phyloP scores from a whole-genome alignment of 1,284 basidiomycete species.

The Laetiporus sulphureus region DNA sequence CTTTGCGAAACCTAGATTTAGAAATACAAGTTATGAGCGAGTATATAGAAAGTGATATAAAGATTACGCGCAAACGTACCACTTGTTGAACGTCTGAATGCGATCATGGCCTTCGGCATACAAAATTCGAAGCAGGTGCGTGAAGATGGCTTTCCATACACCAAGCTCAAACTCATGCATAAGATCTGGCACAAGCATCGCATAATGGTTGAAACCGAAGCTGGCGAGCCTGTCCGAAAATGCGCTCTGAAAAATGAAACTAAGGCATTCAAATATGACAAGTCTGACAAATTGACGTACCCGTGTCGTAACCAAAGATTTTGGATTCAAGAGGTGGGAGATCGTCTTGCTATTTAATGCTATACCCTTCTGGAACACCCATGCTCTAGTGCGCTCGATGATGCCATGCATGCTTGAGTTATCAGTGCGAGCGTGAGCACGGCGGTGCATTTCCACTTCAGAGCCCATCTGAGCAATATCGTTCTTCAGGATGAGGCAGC shows the following conservation, averaged over 20 bases:
- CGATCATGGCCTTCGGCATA: slow-evolving; percentile 1
- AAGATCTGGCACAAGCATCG: slow-evolving; percentile 28
- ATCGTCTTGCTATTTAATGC: too few species aligned
- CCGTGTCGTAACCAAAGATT: too few species aligned
- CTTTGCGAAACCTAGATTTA: slow-evolving; percentile 14
- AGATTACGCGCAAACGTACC: slow-evolving; percentile 9
- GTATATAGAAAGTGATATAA: not conserved
- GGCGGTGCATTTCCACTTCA: too few species aligned
- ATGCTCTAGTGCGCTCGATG: too few species aligned
- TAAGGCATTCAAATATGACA: too few species aligned
- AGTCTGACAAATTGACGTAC: too few species aligned
- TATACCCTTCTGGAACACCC: too few species aligned
- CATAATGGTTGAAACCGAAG: slow-evolving; percentile 23
- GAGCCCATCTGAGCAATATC: too few species aligned
- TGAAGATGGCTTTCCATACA: slow-evolving; percentile 22
- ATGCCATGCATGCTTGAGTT: too few species aligned
- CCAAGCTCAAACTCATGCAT: slow-evolving; percentile 35
- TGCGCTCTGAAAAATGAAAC: slow-evolving; percentile 16
- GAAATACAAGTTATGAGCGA: not conserved
- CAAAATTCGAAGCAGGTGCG: slow-evolving; percentile 7
- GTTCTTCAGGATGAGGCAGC: too few species aligned
- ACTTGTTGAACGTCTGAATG: slow-evolving; percentile 9
- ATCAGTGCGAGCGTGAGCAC: too few species aligned
- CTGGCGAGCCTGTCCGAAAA: slow-evolving; percentile 17
- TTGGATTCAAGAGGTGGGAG: too few species aligned